Conservation (phyloP, 768 basidiomycete genomes). For the Brasilioporus rufonigricans region DNA sequence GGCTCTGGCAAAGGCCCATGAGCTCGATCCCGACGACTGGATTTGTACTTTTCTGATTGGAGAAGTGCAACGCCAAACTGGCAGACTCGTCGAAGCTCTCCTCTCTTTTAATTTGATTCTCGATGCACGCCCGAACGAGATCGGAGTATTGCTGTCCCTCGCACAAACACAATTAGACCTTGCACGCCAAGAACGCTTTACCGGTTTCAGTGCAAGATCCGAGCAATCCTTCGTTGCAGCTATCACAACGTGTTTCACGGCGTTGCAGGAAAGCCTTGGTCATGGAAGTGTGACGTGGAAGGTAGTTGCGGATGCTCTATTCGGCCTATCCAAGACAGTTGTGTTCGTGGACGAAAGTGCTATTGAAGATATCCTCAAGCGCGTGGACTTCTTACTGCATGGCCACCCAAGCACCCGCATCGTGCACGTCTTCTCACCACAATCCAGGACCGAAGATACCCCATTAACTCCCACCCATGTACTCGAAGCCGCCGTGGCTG, state of each 20-base stretch:
- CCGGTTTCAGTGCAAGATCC: conserved; percentile 75
- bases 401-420: conserved; percentile 43
- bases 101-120: conserved; percentile 58
- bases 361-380: conserved; percentile 35
- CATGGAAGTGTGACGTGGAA: conserved; percentile 85
- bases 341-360: conserved; percentile 45
- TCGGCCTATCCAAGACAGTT: conserved; percentile 56
- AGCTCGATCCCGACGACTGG: conserved; percentile 80
- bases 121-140: conserved; percentile 55
- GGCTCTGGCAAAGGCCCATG: conserved; percentile 71
- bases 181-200: conserved; percentile 59
- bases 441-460: conserved; percentile 22
- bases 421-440: conserved; percentile 37
- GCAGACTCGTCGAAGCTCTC: conserved; percentile 75
- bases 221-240: conserved; percentile 68
- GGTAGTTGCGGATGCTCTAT: conserved; percentile 69
- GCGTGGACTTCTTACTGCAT: conserved; percentile 39
- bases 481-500: conserved; percentile 52
- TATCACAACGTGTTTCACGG: conserved; percentile 48
- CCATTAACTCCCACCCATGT: conserved; percentile 35
- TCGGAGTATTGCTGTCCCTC: conserved; percentile 69
- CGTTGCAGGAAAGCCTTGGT: conserved; percentile 52
- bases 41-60: conserved; percentile 79
- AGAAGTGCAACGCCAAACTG: conserved; percentile 77
- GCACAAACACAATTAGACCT: conserved; percentile 70